These are phyloP conservation scores for Talaromyces wortmannii DNA, from an alignment of 495 filamentous ascomycete species.

Conservation along the genomic window DNA sequence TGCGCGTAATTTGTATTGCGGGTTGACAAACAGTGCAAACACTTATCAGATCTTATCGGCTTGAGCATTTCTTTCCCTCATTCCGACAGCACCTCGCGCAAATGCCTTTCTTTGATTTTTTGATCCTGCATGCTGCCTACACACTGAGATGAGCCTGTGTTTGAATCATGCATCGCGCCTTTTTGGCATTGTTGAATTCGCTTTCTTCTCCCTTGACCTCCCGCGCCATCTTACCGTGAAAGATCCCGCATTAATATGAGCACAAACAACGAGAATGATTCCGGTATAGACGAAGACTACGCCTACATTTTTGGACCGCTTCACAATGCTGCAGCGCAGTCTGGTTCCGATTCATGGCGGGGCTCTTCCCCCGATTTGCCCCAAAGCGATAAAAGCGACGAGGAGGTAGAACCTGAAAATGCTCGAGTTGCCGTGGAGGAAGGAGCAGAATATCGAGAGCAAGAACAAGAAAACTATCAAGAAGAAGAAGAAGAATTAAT, in stretches of 20 bases:
- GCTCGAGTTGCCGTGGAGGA: not conserved
- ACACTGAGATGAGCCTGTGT: not conserved
- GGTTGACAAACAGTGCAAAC: conserved; percentile 38
- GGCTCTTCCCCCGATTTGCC: not conserved
- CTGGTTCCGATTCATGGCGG: not conserved
- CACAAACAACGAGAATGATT: not conserved
- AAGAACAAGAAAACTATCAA: conserved; percentile 10
- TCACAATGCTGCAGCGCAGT: not conserved
- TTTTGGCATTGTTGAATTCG: conserved; percentile 3
- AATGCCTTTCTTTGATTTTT: not conserved
- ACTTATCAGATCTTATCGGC: conserved; percentile 24
- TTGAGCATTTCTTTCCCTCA: not conserved
- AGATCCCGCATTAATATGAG: not conserved
- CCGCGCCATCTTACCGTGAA: too few species aligned
- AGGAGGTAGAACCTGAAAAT: not conserved
- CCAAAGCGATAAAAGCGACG: not conserved
- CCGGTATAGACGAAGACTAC: not conserved
- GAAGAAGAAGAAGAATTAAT: conserved; percentile 25
- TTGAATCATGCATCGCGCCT: not conserved
- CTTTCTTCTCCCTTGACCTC: not conserved
- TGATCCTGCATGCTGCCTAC: not conserved
- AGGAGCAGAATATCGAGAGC: not conserved
- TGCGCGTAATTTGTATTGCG: not conserved
- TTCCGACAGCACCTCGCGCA: not conserved
- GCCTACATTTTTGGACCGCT: not conserved